Conservation (phyloP, 495 filamentous ascomycete genomes). For the Tuber brumale region DNA sequence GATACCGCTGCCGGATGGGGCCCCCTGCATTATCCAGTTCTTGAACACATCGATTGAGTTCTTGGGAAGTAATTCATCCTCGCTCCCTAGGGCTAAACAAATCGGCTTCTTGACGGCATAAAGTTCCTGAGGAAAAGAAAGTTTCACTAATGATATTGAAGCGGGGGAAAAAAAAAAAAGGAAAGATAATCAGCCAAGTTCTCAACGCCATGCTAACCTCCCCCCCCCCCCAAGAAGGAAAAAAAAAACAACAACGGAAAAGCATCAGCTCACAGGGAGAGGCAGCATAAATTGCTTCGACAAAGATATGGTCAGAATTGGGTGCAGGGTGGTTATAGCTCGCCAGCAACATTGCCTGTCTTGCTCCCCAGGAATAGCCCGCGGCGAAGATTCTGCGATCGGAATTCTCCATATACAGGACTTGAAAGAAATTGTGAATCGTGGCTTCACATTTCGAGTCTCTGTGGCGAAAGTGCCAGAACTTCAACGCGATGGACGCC, state of each 20-base stretch:
- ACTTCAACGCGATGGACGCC: slow-evolving; percentile 42
- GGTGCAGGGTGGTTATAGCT: slow-evolving; percentile 32
- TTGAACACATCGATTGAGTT: slow-evolving; percentile 46
- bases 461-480: slow-evolving; percentile 35
- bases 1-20: slow-evolving; percentile 46
- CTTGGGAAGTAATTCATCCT: slow-evolving; percentile 47
- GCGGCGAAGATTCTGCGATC: slow-evolving; percentile 46
- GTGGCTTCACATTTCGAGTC: slow-evolving; percentile 45
- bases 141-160: slow-evolving; percentile 49
- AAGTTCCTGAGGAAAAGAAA: slow-evolving; percentile 53
- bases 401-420: slow-evolving; percentile 44
- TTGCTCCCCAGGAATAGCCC: slow-evolving; percentile 60
- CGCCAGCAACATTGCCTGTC: slow-evolving; percentile 47
- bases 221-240: no score
- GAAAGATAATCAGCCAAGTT: slow-evolving; percentile 51
- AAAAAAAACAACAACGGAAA: not conserved
- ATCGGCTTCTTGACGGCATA: slow-evolving; percentile 50
- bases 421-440: slow-evolving; percentile 48
- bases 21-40: slow-evolving; percentile 46
- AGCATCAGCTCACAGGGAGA: slow-evolving; percentile 29
- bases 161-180: slow-evolving; percentile 39
- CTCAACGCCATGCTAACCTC: slow-evolving; percentile 13
- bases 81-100: slow-evolving; percentile 52
- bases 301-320: slow-evolving; percentile 18
- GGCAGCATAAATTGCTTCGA: slow-evolving; percentile 31